Evolutionary conservation across 2,329 filamentous ascomycete species (phyloP), one percentile per base, ranked within the genome.

Genomic region (Lachnellula hyalina): DNA sequence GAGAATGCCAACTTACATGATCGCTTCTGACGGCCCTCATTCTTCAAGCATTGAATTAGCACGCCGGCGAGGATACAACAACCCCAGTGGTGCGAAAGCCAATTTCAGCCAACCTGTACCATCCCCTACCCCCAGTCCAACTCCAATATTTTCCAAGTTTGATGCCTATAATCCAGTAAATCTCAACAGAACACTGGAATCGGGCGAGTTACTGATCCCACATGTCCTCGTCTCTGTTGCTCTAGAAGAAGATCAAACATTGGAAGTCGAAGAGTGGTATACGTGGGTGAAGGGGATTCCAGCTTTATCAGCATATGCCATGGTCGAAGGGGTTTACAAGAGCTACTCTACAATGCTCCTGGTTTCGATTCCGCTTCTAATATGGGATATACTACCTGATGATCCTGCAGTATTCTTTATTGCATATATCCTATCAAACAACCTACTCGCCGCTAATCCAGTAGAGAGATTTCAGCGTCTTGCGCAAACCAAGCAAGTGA

Each of bases 211-310:
- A 15, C 50, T 50, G n/a, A 53, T 65, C 19, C 81, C 81, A 3
- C 81, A 84, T 59, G 80, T 84, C 41, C 81, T 84, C 76, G 81
- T 84, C 32, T 83, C 80, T 0, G 65, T 84, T 5, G 79, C 81
- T 0, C 70, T 84, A 0, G 81, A 84, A 61, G 79, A 81, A 11
- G 74, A 84, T 50, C 80, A 83, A 58, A 70, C 72, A 14, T 67
- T 83, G 1, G 80, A 83, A 47, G 69, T 84, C n/a, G 75, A 78
- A 53, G 78, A 79, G 4, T 84, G 81, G 80, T 76, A 83, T 62
- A 74, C 76, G 52, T 84, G 81, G 80, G 72, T 84, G 3, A 68
- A 72, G 28, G 74, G 72, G 17, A 82, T 83, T 57, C 81, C 81
- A 0, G 77, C 79, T 2, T 70, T 84, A 53, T 80, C 80, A 42